These are phyloP conservation scores for Solanum hybrid DNA, from an alignment of 305 asterid species.

Conservation along the genomic window DNA sequence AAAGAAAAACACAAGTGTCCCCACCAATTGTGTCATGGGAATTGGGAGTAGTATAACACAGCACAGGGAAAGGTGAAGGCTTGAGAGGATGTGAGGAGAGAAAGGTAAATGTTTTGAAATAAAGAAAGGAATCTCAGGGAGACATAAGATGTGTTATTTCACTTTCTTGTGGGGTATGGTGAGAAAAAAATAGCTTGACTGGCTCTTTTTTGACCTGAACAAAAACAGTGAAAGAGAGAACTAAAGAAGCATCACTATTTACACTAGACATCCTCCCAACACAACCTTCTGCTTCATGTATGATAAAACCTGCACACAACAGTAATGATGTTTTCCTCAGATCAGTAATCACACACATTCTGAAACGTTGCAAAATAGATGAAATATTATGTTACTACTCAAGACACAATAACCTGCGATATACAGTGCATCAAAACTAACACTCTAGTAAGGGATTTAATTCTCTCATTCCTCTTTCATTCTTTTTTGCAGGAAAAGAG, in stretches of 20 bases:
- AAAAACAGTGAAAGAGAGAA: conserved; percentile 5
- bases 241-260: conserved; percentile 16
- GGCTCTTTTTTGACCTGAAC: conserved; percentile 28
- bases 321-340: not conserved
- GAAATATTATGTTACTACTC: not conserved
- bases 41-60: conserved; percentile 6
- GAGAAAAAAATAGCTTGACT: conserved; percentile 22
- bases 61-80: not conserved
- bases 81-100: not conserved
- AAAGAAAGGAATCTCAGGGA: conserved; percentile 36
- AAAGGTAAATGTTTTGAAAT: conserved; percentile 9
- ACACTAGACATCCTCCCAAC: conserved; percentile 5
- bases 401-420: not conserved
- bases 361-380: not conserved
- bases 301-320: not conserved
- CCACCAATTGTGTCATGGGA: conserved; percentile 11
- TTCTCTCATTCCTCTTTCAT: not conserved
- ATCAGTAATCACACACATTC: not conserved
- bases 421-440: not conserved
- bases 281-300: conserved; percentile 1
- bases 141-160: conserved; percentile 36
- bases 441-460: not conserved
- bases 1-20: conserved; percentile 6
- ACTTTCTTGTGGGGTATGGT: conserved; percentile 43
- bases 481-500: not conserved